Conservation (phyloP, 345 rosid species). For the Garcia nutans region DNA sequence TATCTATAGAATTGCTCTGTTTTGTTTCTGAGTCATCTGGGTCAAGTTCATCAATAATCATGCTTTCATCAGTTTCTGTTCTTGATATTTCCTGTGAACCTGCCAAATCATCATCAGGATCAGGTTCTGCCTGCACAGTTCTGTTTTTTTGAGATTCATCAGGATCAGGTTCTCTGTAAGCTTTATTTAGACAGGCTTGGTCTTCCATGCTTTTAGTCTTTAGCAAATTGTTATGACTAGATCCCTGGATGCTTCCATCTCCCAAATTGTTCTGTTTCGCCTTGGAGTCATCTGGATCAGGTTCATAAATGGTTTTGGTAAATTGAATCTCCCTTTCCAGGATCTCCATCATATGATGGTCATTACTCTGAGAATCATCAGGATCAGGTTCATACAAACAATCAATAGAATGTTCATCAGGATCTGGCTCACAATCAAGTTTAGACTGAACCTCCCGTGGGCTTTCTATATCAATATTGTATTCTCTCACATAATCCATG, state of each 20-base stretch:
- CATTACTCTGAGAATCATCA: slow-evolving; percentile 10
- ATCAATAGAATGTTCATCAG: slow-evolving; percentile 31
- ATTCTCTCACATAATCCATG: slow-evolving; percentile 13
- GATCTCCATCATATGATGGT: slow-evolving; percentile 7
- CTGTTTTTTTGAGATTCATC: slow-evolving; percentile 29
- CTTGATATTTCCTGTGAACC: slow-evolving; percentile 27
- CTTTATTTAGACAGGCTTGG: slow-evolving; percentile 17
- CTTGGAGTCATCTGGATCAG: slow-evolving; percentile 61
- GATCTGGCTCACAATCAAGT: slow-evolving; percentile 32
- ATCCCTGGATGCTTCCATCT: slow-evolving; percentile 19
- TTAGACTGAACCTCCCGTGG: slow-evolving; percentile 7
- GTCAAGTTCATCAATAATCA: slow-evolving; percentile 55
- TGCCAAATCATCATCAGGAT: slow-evolving; percentile 36
- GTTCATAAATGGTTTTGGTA: slow-evolving; percentile 39
- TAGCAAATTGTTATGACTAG: slow-evolving; percentile 18
- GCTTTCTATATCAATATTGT: slow-evolving; percentile 6
- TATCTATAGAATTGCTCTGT: slow-evolving; percentile 15
- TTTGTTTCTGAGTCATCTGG: slow-evolving; percentile 47
- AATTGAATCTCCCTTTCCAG: slow-evolving; percentile 16
- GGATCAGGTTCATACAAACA: slow-evolving; percentile 10
- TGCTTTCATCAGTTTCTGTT: slow-evolving; percentile 32
- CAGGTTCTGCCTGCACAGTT: slow-evolving; percentile 34
- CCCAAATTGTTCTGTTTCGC: slow-evolving; percentile 9
- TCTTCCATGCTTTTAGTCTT: slow-evolving; percentile 21
- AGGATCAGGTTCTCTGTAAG: slow-evolving; percentile 20